Percentiles rank a stretch among this genome's conserved stretches.
Evolutionary conservation across 768 basidiomycete species (phyloP).

Genomic region (Tephrocybe sp.): DNA sequence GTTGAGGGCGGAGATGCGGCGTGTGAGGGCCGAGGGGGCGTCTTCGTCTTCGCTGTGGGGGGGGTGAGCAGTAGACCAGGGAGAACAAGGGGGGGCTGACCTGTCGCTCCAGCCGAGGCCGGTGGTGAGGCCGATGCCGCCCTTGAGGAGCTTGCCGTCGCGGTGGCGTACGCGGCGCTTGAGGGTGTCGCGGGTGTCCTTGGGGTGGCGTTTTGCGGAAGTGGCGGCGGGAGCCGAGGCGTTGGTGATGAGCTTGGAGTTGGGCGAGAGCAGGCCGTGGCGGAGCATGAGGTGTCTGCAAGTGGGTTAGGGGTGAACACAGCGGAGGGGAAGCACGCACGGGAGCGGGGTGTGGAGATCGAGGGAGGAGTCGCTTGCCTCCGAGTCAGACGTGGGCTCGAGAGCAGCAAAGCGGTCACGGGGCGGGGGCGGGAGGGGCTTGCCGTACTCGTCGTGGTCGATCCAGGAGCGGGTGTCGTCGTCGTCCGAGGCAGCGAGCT

Average conservation of each 20-base stretch:
- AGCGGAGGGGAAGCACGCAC: conserved; percentile 38
- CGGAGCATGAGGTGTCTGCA: conserved; percentile 63
- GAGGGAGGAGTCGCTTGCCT: conserved; percentile 53
- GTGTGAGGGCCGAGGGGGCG: conserved; percentile 65
- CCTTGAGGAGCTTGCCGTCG: conserved; percentile 55
- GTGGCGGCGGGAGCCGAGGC: conserved; percentile 16
- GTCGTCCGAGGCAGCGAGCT: conserved; percentile 8
- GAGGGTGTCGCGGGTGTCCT: conserved; percentile 59
- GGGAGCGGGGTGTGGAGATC: conserved; percentile 71
- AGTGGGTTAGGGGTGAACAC: conserved; percentile 6
- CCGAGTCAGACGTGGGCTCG: conserved; percentile 1
- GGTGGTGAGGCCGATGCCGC: conserved; percentile 69
- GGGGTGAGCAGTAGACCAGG: not conserved
- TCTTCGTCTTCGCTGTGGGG: conserved; percentile 67
- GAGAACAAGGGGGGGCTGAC: conserved; percentile 28
- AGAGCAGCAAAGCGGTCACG: not conserved
- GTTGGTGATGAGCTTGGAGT: conserved; percentile 52
- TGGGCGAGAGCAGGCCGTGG: conserved; percentile 64
- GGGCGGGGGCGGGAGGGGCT: conserved; percentile 7
- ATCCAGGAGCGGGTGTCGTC: conserved; percentile 24
- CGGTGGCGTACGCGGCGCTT: conserved; percentile 59
- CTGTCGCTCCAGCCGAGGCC: conserved; percentile 78
- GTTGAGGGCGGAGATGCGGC: conserved; percentile 58
- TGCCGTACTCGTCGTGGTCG: conserved; percentile 20
- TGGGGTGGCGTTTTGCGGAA: conserved; percentile 29